These are phyloP conservation scores for Penicillium frequentans DNA, from an alignment of 2,329 filamentous ascomycete species.

Conservation along the genomic window DNA sequence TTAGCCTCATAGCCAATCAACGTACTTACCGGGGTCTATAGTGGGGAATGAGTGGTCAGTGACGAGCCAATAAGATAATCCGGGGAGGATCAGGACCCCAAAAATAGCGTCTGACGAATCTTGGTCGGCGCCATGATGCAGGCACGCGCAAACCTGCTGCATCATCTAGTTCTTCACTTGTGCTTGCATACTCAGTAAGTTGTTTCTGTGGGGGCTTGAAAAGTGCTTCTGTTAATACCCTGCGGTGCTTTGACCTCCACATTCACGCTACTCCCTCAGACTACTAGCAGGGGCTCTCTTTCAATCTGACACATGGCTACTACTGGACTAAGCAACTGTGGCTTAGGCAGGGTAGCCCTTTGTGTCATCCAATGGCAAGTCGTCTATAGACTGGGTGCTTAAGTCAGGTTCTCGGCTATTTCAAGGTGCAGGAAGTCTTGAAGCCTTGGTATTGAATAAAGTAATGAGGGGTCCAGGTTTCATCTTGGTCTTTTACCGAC, in stretches of 20 bases:
- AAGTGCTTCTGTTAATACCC: too few relatives aligned
- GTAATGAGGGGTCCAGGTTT: not conserved
- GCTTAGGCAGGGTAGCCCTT: not conserved
- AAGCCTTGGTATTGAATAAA: not conserved
- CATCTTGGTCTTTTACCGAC: not conserved
- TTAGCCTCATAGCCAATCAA: not conserved
- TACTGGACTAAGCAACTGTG: not conserved
- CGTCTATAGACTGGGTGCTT: not conserved
- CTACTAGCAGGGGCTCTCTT: not conserved
- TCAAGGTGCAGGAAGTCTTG: not conserved
- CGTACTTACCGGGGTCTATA: not conserved
- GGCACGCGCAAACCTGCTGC: not conserved
- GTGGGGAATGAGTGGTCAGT: not conserved
- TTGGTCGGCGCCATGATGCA: not conserved
- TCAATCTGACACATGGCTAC: not conserved
- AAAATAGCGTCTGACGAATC: not conserved
- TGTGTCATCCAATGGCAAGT: not conserved
- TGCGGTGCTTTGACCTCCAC: not conserved
- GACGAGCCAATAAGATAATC: not conserved
- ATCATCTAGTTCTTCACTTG: not conserved
- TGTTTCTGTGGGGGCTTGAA: not conserved
- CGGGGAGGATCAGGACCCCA: not conserved
- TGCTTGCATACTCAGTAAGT: not conserved
- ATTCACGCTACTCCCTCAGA: not conserved
- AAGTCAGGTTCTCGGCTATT: not conserved